phyloP scores from a whole-genome alignment of 2,329 filamentous ascomycete species.

The Arthrobotrys conoides region DNA sequence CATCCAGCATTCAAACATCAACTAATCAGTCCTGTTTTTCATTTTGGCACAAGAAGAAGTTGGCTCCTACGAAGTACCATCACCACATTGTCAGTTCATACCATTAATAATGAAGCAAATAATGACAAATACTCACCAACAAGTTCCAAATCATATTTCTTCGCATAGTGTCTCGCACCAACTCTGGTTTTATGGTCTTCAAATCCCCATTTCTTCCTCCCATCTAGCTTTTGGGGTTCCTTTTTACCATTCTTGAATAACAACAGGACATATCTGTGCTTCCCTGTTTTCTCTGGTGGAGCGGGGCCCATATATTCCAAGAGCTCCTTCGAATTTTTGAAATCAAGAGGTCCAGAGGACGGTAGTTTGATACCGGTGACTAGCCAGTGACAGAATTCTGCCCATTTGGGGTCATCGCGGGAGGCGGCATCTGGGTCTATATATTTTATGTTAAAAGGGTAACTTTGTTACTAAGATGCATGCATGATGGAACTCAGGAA shows the following conservation, averaged over 20 bases:
- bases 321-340: conserved; percentile 66
- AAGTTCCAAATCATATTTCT: conserved; percentile 67
- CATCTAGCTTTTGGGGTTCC: conserved; percentile 65
- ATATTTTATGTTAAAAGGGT: neutral
- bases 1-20: neutral
- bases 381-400: conserved; percentile 70
- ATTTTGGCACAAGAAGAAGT: conserved; percentile 67
- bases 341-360: conserved; percentile 59
- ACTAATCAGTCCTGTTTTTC: conserved; percentile 17
- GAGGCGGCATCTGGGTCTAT: conserved; percentile 69
- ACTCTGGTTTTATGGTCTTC: conserved; percentile 65
- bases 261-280: conserved; percentile 69
- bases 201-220: conserved; percentile 68
- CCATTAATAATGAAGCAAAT: neutral
- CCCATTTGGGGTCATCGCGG: conserved; percentile 68
- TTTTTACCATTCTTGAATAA: conserved; percentile 68
- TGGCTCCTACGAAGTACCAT: conserved; percentile 65
- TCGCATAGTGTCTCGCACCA: conserved; percentile 68
- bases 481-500: neutral
- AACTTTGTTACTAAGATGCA: no score
- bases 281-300: conserved; percentile 65
- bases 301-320: conserved; percentile 68
- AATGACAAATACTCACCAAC: conserved; percentile 67
- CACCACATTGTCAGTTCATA: conserved; percentile 30
- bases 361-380: conserved; percentile 65